A percentile compares a stretch with the other conserved stretches of the same genome.
These are phyloP conservation scores for Przewalskia tangutica DNA, from an alignment of 257 asterid genomes.

Conservation along the genomic window DNA sequence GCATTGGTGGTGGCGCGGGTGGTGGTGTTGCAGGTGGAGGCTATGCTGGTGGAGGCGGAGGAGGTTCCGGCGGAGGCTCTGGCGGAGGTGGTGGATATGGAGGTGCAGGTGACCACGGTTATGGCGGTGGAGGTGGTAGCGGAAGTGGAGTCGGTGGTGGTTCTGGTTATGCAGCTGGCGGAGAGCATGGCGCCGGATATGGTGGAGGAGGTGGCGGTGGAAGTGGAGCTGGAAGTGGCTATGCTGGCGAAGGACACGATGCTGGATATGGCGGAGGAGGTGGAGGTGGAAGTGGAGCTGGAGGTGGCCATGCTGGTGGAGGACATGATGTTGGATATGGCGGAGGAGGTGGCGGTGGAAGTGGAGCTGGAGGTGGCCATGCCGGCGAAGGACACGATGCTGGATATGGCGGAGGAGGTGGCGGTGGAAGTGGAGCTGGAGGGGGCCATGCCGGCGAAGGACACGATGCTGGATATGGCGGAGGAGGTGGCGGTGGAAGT, in stretches of 20 bases:
- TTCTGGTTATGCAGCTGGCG: slow-evolving; percentile 22
- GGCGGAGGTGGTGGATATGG: slow-evolving; percentile 13
- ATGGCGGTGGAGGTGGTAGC: slow-evolving; percentile 6
- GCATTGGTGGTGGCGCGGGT: slow-evolving; percentile 10
- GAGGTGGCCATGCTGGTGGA: slow-evolving; percentile 4
- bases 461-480: background rate
- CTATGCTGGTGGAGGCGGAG: slow-evolving; percentile 9
- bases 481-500: slow-evolving; percentile 10
- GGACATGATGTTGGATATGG: slow-evolving; percentile 30
- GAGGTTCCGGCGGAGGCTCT: background rate
- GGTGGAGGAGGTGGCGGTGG: slow-evolving; percentile 22
- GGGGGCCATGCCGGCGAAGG: slow-evolving; percentile 9
- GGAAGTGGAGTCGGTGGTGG: slow-evolving; percentile 15
- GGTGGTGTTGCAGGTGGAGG: slow-evolving; percentile 9
- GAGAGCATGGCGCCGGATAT: slow-evolving; percentile 9
- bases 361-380: slow-evolving; percentile 15
- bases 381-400: slow-evolving; percentile 46
- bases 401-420: slow-evolving; percentile 32
- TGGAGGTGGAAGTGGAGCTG: slow-evolving; percentile 18
- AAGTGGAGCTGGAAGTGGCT: no score
- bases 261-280: slow-evolving; percentile 20
- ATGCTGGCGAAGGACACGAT: no score
- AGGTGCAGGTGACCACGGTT: background rate
- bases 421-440: slow-evolving; percentile 25
- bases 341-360: slow-evolving; percentile 43